Conservation (phyloP, 2,329 filamentous ascomycete genomes). For the Nothophoma quercina region DNA sequence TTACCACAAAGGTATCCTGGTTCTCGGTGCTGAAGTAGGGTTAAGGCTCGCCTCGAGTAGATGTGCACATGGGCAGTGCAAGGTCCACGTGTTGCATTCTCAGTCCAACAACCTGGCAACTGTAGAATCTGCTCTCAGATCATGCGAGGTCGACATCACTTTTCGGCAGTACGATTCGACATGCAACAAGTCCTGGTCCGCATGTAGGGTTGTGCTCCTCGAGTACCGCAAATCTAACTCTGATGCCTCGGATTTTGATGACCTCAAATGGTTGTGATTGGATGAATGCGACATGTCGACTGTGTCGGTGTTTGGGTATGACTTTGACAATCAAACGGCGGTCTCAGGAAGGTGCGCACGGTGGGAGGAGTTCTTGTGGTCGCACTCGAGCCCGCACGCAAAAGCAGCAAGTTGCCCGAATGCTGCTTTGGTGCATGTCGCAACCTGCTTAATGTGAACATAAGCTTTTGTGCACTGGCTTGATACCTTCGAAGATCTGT, state of each 20-base stretch:
- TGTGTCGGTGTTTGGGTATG: background rate
- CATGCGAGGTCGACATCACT: background rate
- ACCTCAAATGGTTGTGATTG: background rate
- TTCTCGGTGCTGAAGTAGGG: background rate
- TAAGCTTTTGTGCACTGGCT: background rate
- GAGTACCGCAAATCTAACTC: background rate
- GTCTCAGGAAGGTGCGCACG: background rate
- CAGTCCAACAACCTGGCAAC: background rate
- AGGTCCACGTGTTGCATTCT: background rate
- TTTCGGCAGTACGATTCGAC: background rate
- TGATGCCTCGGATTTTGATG: background rate
- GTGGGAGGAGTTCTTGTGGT: background rate
- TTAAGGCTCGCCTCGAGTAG: constrained; percentile 3
- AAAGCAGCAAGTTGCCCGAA: too few relatives aligned
- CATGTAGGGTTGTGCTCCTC: background rate
- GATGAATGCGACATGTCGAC: background rate
- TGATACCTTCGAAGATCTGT: background rate
- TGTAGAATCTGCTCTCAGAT: background rate
- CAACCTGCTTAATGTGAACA: background rate
- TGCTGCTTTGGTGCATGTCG: too few relatives aligned
- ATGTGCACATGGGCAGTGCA: background rate
- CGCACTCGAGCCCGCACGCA: background rate
- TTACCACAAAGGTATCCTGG: background rate
- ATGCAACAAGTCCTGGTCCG: background rate
- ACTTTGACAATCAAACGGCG: background rate